Evolutionary conservation across 305 asterid genomes (phyloP).

Genomic region (Fraxinus dipetala): DNA sequence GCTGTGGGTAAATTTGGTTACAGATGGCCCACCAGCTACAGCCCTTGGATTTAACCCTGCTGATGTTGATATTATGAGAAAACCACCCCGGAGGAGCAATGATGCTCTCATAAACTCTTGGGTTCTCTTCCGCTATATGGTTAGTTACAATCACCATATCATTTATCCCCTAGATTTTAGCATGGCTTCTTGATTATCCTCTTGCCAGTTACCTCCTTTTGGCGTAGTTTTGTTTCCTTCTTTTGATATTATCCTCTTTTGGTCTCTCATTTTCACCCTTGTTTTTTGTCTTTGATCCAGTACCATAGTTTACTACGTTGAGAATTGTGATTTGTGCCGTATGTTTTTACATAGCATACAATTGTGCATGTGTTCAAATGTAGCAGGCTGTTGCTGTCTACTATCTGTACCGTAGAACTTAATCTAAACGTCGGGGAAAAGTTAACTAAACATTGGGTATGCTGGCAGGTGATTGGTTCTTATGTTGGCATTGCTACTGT

Average conservation of each 20-base stretch:
- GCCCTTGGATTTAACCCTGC: conserved; percentile 94
- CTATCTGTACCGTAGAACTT: not conserved
- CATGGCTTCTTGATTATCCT: not conserved
- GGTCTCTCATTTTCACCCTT: not conserved
- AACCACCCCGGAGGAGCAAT: conserved; percentile 76
- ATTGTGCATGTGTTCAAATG: not conserved
- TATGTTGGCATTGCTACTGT: conserved; percentile 89
- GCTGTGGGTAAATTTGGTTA: conserved; percentile 90
- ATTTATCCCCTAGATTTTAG: not conserved
- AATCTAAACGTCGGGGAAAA: not conserved
- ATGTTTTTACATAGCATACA: not conserved
- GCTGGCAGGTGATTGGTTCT: conserved; percentile 74
- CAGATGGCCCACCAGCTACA: conserved; percentile 97
- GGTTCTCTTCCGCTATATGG: conserved; percentile 86
- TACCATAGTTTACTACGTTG: not conserved
- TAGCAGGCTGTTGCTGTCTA: not conserved
- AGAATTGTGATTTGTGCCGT: not conserved
- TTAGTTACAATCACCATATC: conserved; percentile 24
- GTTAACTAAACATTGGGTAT: not conserved
- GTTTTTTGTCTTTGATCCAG: not conserved
- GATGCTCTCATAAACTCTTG: conserved; percentile 75
- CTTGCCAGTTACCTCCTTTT: conserved; percentile 4
- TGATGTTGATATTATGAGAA: conserved; percentile 80
- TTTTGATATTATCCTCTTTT: not conserved
- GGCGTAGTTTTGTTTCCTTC: not conserved